Base-by-base conservation (phyloP, 2,329 filamentous ascomycete genomes). In the Pseudonectria foliicola region DNA sequence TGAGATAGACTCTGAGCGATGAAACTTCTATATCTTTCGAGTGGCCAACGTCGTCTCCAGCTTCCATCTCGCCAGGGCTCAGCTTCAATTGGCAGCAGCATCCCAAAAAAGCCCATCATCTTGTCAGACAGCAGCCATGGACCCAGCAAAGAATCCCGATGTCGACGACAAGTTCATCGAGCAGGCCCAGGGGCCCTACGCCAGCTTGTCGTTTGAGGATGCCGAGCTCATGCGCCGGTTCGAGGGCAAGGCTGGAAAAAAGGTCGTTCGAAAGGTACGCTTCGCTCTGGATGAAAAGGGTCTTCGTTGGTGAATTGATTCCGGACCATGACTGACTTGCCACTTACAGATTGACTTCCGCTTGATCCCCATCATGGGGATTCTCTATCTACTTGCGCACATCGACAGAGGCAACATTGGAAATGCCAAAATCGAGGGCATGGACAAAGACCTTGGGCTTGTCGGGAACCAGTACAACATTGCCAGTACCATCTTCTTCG, bases 381-480 rank as follows among this genome's bases (percentile, higher is more conserved):
- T 50, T 6, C 16, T 50, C 0, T 50, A 50, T 13, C 34, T 50
- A 3, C 31, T 50, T 2, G 32, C 45, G 4, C 35, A 48, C 18
- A 40, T 50, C 12, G 45, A 48, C 21, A 26, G 41, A 30, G 45
- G 36, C 31, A 51, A 52, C 18, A 47, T 53, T 13, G 48, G 48
- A 13, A 52, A 50, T 6, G 47, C 50, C 3, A 49, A 49, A 6
- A 50, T 53, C 2, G 45, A 52, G 11, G 55, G 55, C 12, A 53
- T 60, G 62, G 63, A 73, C 42, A 65, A 72, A 39, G 70, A 74
- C 29, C 52, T 75, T 1, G 52, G 56, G 1, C 59, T 77, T 35
- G 63, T 65, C 28, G 59, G 63, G 4, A 75, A 72, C 41, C 55
- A 77, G 40, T 63, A 76, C 25, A 75, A 77, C 37, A 70, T 74